Conservation (phyloP, 345 rosid genomes). For the Lepidium africanum region DNA sequence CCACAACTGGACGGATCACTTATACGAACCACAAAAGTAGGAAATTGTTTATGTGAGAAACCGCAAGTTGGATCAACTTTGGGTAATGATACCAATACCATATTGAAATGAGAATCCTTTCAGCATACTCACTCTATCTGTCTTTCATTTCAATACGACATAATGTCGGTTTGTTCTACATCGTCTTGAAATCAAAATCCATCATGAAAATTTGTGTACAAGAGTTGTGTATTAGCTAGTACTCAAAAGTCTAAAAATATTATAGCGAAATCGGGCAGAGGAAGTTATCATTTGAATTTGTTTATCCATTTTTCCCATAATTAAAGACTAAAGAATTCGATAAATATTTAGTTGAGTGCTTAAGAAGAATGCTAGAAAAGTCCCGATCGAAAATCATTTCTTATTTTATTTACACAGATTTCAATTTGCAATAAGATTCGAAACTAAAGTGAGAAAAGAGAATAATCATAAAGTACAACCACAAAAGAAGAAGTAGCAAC, state of each 20-base stretch:
- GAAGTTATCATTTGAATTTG: neutral
- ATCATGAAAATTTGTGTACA: neutral
- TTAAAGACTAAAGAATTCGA: neutral
- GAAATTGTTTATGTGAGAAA: too few species aligned
- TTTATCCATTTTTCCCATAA: neutral
- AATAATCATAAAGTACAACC: slow-evolving; percentile 72
- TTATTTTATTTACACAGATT: slow-evolving; percentile 7
- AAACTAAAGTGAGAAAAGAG: neutral
- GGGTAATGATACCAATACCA: too few species aligned
- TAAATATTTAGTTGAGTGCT: neutral
- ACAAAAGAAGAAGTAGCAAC: slow-evolving; percentile 72
- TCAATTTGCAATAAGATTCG: neutral
- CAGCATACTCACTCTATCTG: too few species aligned
- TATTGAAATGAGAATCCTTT: too few species aligned
- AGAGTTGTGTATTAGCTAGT: neutral
- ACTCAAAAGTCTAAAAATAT: neutral
- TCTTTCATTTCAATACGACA: too few species aligned
- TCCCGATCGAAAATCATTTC: neutral
- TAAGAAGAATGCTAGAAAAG: neutral
- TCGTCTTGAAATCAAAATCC: too few species aligned
- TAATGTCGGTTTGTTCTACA: too few species aligned
- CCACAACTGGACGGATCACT: too few species aligned
- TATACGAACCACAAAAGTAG: too few species aligned
- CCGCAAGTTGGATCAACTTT: too few species aligned
- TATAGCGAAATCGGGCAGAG: too few species aligned